These are phyloP conservation scores for Sphagnum tenellum DNA, from an alignment of 225 moss, liverwort and hornwort species.

Conservation along the genomic window DNA sequence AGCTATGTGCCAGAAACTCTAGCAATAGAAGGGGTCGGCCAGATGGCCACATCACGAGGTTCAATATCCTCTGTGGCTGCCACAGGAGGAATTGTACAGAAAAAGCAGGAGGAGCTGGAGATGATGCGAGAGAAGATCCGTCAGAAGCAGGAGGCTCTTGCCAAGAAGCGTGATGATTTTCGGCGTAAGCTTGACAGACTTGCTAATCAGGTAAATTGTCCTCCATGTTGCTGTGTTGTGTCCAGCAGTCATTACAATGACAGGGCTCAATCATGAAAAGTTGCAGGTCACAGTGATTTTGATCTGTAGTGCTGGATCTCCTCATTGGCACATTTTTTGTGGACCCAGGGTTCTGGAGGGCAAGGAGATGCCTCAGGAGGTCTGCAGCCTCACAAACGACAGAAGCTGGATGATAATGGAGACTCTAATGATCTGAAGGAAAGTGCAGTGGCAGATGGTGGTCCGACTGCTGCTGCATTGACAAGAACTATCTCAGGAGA, in stretches of 20 bases:
- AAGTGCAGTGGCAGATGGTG: slow-evolving; percentile 9
- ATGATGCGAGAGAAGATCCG: slow-evolving; percentile 81
- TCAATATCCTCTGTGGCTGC: slow-evolving; percentile 25
- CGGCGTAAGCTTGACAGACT: slow-evolving; percentile 79
- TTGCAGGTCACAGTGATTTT: no score
- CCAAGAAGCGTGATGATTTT: slow-evolving; percentile 80
- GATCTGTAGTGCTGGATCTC: no score
- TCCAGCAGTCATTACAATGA: no score
- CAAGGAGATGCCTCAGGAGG: slow-evolving; percentile 40
- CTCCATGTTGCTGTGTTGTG: neutral
- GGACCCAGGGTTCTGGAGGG: slow-evolving; percentile 30
- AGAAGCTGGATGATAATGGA: slow-evolving; percentile 47
- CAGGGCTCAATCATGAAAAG: no score
- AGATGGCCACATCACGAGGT: slow-evolving; percentile 52
- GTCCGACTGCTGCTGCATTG: slow-evolving; percentile 29
- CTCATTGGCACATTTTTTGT: no score
- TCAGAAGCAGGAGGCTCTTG: slow-evolving; percentile 80
- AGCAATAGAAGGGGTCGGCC: slow-evolving; percentile 40
- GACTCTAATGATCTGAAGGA: slow-evolving; percentile 36
- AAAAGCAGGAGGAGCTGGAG: slow-evolving; percentile 90
- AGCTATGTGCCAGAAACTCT: slow-evolving; percentile 30
- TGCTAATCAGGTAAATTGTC: slow-evolving; percentile 55
- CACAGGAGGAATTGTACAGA: slow-evolving; percentile 33
- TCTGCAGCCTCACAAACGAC: slow-evolving; percentile 58
- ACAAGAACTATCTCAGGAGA: slow-evolving; percentile 48